Evolutionary conservation across 495 filamentous ascomycete species (phyloP).

Genomic region (Penicillium coffeae): DNA sequence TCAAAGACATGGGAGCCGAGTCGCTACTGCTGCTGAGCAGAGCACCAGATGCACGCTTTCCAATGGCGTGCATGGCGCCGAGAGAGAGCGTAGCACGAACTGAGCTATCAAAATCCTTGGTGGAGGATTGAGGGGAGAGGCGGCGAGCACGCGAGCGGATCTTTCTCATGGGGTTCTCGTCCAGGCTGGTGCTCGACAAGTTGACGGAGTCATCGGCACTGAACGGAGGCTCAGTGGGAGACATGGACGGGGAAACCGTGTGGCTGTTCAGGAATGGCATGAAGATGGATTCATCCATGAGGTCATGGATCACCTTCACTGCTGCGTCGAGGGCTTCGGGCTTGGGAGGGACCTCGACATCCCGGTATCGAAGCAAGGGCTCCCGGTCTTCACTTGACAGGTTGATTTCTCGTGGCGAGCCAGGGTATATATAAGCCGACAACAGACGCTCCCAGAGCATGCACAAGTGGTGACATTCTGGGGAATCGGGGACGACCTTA

Average conservation of each 20-base stretch:
- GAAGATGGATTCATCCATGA: constrained; percentile 93
- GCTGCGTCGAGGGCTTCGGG: constrained; percentile 82
- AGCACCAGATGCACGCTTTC: constrained; percentile 36
- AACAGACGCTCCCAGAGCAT: constrained; percentile 66
- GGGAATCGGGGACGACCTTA: constrained; percentile 33
- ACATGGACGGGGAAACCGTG: constrained; percentile 29
- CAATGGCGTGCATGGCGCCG: constrained; percentile 28
- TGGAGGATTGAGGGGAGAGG: constrained; percentile 43
- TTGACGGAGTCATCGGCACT: constrained; percentile 31
- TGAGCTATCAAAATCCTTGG: constrained; percentile 32
- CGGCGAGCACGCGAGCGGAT: constrained; percentile 36
- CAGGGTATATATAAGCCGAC: constrained; percentile 52
- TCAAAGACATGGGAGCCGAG: constrained; percentile 32
- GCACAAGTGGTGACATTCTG: constrained; percentile 66
- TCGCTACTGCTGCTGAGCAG: constrained; percentile 37
- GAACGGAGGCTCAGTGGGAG: constrained; percentile 29
- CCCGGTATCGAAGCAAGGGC: constrained; percentile 62
- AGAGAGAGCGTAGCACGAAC: constrained; percentile 33
- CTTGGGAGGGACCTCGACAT: constrained; percentile 60
- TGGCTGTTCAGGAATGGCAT: constrained; percentile 44
- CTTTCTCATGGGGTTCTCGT: constrained; percentile 30
- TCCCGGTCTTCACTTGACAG: constrained; percentile 84
- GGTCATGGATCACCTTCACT: constrained; percentile 84
- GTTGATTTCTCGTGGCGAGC: constrained; percentile 87
- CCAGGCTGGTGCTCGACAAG: constrained; percentile 27